Base-by-base conservation (phyloP, 352 stramenopile species). In the Globisporangium sylvaticum region DNA sequence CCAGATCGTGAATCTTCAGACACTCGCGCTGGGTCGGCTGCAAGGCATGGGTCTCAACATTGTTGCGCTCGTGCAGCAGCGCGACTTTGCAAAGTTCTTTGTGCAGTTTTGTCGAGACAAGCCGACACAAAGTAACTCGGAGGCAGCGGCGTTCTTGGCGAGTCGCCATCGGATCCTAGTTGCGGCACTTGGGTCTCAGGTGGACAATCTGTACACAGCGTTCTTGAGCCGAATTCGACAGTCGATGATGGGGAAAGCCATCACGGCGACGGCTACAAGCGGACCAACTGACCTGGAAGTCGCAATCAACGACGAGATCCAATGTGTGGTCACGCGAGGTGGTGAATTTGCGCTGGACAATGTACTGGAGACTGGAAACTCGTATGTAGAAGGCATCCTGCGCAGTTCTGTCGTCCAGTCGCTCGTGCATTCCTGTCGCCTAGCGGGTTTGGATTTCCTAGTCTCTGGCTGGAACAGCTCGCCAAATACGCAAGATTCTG, bases 361-460 rank as follows among this genome's bases (percentile, higher is more conserved):
- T 42, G 60, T 75, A 8, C 73, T 74, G 15, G 81, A 92, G 69
- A 88, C 80, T 1, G 80, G 67, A 50, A 71, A 78, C 55, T 53
- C 72, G 0, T 69, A 77, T 61, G 63, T 85, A 15, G 72, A 85
- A 58, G 59, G 71, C 9, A 69, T 65, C 4, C 54, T 90, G 29
- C 69, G 69, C 58, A 71, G 70, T 0, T 71, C 80, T 1, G 77
- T 87, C 32, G 64, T 90, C 0, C 70, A 83, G 18, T 82, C 78
- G 24, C 64, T 92, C 14, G 71, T 79, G 31, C 74, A 89, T 58
- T 80, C 79, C 0, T 74, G 79, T 10, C 76, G 73, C 29, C 65
- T 87, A 54, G 71, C 76, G 55, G 76, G 80, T 20, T 66, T 89
- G 29, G 82, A 91, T n/a, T 89, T 89, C 60, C 62, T 91, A 18